Evolutionary conservation across 1,284 basidiomycete species (phyloP).

Genomic region (Kwoniella shivajii): DNA sequence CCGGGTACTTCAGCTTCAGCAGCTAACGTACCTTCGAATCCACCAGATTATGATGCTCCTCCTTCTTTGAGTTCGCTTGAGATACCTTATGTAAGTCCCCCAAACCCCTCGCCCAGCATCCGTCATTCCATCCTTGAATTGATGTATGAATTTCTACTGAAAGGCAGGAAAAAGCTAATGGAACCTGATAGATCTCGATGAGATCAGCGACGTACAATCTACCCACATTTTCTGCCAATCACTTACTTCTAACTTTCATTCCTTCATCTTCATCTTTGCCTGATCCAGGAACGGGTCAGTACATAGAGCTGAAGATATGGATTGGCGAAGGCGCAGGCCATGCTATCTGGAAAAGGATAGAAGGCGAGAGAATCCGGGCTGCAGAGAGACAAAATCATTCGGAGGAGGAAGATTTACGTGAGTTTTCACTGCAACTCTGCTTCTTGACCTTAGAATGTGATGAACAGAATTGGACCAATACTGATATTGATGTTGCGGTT

Average conservation of each 20-base stretch:
- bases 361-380: constrained; percentile 38
- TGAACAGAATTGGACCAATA: no score
- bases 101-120: no score
- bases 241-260: constrained; percentile 39
- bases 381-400: constrained; percentile 22
- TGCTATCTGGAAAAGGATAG: constrained; percentile 47
- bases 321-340: constrained; percentile 46
- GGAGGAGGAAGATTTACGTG: constrained; percentile 42
- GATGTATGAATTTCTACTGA: no score
- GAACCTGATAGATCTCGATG: constrained; percentile 17
- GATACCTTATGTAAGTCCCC: constrained; percentile 45
- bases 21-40: constrained; percentile 4
- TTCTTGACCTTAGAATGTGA: neutral
- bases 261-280: constrained; percentile 39
- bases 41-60: constrained; percentile 19
- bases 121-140: no score
- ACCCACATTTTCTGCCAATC: constrained; percentile 45
- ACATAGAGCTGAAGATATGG: constrained; percentile 35
- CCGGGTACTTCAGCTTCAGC: constrained; percentile 11
- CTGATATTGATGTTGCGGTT: neutral
- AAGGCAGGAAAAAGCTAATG: neutral
- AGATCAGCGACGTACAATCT: constrained; percentile 40
- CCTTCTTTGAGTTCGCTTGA: constrained; percentile 33
- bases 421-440: constrained; percentile 19
- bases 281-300: constrained; percentile 35